A percentile compares a stretch with the other conserved stretches of the same genome.
Conservation (phyloP, 768 basidiomycete genomes). For the Polyporus arcularius region DNA sequence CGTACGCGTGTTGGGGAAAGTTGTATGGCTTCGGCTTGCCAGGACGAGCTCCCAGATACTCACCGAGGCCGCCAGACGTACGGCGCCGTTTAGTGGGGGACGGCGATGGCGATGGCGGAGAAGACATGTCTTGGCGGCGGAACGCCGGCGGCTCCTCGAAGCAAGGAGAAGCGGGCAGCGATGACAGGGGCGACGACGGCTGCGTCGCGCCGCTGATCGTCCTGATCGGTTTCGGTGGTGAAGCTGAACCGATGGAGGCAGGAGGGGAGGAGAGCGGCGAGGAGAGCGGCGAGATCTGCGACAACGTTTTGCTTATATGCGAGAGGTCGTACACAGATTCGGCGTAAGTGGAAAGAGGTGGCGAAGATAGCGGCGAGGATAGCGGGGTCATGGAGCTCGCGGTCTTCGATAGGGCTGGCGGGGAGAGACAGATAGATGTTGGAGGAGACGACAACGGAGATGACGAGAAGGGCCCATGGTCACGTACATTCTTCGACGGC, state of each 20-base stretch:
- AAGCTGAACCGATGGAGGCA: not conserved
- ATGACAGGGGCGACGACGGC: slow-evolving; percentile 11
- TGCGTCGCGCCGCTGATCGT: slow-evolving; percentile 5
- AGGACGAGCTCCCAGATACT: not conserved
- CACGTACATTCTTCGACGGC: not conserved
- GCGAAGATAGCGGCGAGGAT: slow-evolving; percentile 16
- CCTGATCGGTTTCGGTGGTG: slow-evolving; percentile 1
- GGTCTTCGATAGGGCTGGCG: not conserved
- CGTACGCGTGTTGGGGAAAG: not conserved
- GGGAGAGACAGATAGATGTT: not conserved
- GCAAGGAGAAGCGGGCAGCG: slow-evolving; percentile 1
- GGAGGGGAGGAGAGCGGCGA: slow-evolving; percentile 14
- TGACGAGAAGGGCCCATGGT: not conserved
- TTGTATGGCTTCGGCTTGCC: not conserved
- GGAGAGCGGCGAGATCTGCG: slow-evolving; percentile 6
- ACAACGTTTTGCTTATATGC: slow-evolving; percentile 8
- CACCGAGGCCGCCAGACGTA: not conserved
- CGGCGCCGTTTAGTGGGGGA: not conserved
- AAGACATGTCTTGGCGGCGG: not conserved
- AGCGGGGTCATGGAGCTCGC: not conserved
- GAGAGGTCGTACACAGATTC: slow-evolving; percentile 7
- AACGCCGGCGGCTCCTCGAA: not conserved
- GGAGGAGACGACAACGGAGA: slow-evolving; percentile 20
- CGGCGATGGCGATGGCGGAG: slow-evolving; percentile 4
- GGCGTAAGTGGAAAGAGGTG: not conserved